Evolutionary conservation across 2,329 filamentous ascomycete species (phyloP).

Genomic region (Biscogniauxia sp.): DNA sequence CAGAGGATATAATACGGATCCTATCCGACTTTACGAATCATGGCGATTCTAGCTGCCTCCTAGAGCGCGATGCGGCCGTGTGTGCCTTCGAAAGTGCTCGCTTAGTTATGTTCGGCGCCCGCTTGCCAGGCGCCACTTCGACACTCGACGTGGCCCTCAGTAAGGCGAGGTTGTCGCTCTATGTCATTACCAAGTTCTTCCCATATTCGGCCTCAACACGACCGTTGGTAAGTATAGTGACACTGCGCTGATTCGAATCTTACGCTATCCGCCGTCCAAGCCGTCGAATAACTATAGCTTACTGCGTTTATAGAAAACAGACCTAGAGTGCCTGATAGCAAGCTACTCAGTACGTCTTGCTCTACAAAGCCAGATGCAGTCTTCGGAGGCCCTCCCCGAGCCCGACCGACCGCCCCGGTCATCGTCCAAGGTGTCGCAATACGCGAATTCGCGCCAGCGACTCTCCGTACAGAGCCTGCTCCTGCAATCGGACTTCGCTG

Average conservation of each 20-base stretch:
- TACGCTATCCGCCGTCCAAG: not conserved
- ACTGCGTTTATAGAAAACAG: slow-evolving; percentile 19
- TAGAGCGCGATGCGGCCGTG: slow-evolving; percentile 42
- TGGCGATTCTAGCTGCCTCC: slow-evolving; percentile 23
- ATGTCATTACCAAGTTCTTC: slow-evolving; percentile 27
- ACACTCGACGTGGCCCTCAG: slow-evolving; percentile 24
- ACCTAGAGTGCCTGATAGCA: slow-evolving; percentile 27
- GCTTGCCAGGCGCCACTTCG: slow-evolving; percentile 17
- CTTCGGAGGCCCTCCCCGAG: slow-evolving; percentile 19
- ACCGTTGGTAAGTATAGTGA: slow-evolving; percentile 22
- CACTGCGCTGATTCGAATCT: not conserved
- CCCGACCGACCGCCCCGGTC: slow-evolving; percentile 18
- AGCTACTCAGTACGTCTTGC: slow-evolving; percentile 28
- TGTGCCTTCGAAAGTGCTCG: slow-evolving; percentile 42
- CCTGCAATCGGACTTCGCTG: slow-evolving; percentile 38
- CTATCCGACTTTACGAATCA: slow-evolving; percentile 29
- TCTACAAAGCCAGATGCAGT: slow-evolving; percentile 15
- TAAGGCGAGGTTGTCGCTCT: slow-evolving; percentile 29
- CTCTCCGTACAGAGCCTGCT: slow-evolving; percentile 41
- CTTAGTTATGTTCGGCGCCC: slow-evolving; percentile 35
- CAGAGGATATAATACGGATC: slow-evolving; percentile 37
- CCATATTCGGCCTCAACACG: slow-evolving; percentile 29
- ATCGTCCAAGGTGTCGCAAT: slow-evolving; percentile 26
- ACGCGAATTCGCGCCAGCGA: slow-evolving; percentile 32
- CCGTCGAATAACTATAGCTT: too few relatives aligned